Evolutionary conservation across 2,329 filamentous ascomycete species (phyloP), one percentile per base, ranked within the genome.

Genomic region (Neopestalotiopsis sp.): DNA sequence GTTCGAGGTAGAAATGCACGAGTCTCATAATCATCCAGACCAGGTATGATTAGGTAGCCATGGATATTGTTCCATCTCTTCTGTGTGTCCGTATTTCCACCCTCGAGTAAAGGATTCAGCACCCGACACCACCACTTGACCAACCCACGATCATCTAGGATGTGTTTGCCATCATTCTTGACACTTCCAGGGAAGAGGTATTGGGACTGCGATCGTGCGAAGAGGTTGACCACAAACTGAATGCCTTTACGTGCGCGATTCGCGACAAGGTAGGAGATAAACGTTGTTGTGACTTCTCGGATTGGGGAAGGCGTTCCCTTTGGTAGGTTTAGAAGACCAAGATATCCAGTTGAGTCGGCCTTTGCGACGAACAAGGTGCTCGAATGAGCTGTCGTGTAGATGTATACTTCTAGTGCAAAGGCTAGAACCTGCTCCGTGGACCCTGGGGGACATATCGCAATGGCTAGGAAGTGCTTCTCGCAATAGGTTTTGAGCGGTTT

Each of bases 81-180:
- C 65, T 73, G 76, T 73, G 32, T 82, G 17, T 2, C 14, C 75
- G 52, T 75, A 72, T 62, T 77, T 76, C 87, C 80, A 14, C 81
- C 71, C 65, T 84, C 82, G 12, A 97, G 80, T 3, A 98, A 84
- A 0, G 93, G 92, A 76, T 98, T 92, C 13, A 98, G 82, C 12
- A 95, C 93, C 17, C 89, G 91, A 77, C 94, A 97, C 96, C 96
- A 99, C 96, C 96, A 99, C 75, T 91, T 94, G 24, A 99, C 93
- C 65, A 99, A 84, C 0, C 93, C 94, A 40, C 94, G 87, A 75
- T 99, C 96, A 75, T 97, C 94, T 9, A 98, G 84, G 0, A 99
- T 92, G 82, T 99, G 96, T 78, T 99, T 99, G 2, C 89, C 88
- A 20, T 82, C 80, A 78, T 98, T 95, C 70, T 97, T 91, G 52